Evolutionary conservation across 176 grass and related monocot species (phyloP).

Genomic region (Thinopyrum elongatum): DNA sequence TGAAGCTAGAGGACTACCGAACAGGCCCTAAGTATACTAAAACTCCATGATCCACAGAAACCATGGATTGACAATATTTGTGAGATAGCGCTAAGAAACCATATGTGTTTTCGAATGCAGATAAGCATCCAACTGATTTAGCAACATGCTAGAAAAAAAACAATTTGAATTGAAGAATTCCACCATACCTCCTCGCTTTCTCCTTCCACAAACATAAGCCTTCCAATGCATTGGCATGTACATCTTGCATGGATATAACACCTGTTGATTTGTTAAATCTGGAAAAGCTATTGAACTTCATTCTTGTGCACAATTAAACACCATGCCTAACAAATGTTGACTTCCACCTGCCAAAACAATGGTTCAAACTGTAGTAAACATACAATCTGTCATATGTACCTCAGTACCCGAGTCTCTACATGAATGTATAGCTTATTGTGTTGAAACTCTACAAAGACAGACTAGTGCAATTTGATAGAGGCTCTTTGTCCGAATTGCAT

Average conservation of each 20-base stretch:
- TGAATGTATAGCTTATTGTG: background rate
- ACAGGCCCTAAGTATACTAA: too few relatives aligned
- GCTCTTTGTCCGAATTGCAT: background rate
- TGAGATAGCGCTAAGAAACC: too few relatives aligned
- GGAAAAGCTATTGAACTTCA: background rate
- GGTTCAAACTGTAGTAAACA: background rate
- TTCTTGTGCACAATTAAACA: background rate
- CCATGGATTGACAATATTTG: too few relatives aligned
- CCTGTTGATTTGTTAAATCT: background rate
- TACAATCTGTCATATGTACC: background rate
- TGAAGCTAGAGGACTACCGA: too few relatives aligned
- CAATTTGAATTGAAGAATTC: background rate
- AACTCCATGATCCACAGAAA: too few relatives aligned
- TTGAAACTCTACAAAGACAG: background rate
- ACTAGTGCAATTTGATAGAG: background rate
- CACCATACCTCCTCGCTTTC: constrained; percentile 71
- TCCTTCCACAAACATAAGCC: constrained; percentile 75
- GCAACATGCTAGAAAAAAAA: too few relatives aligned
- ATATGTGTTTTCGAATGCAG: too few relatives aligned
- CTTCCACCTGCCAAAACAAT: background rate
- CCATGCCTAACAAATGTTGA: background rate
- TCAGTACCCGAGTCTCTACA: background rate
- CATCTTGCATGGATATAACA: background rate
- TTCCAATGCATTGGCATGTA: constrained; percentile 44
- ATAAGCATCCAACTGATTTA: too few relatives aligned